Evolutionary conservation across 176 grass and related monocot species (phyloP), one percentile per base, ranked within the genome.

Genomic region (Neostapfia colusana): DNA sequence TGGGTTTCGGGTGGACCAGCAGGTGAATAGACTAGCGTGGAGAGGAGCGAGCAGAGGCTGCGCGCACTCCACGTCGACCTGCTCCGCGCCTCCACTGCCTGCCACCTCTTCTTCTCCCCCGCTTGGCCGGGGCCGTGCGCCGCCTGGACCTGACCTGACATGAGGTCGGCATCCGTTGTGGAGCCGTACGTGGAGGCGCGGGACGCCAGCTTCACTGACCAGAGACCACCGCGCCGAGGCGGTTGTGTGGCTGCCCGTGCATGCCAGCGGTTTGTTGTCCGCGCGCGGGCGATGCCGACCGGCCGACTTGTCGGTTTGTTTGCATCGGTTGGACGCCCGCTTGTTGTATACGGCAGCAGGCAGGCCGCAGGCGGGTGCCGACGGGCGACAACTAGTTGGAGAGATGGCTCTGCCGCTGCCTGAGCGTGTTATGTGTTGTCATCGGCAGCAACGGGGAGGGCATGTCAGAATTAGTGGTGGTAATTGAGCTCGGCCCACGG

Each of bases 31-130:
- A 39, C 24, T 7, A 1, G 69, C 21, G n/a, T 8, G 62, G 23
- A 9, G 5, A 41, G 28, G 21, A 31, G 3, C 2, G 35, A 21
- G 49, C 41, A 76, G 55, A 78, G 90, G 83, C 66, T 43, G 21
- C 27, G 48, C 28, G 75, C 66, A 20, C 67, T 84, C 83, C 86
- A 92, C 86, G 90, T 88, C 83, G 43, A 50, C 65, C 79, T 7
- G 0, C 74, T 55, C 55, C 54, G 8, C n/a, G 4, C 49, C 18
- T 1, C 18, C 18, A 5, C 49, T 31, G 31, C 31, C 31, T 31
- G 31, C 31, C 31, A n/a, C n/a, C n/a, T n/a, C n/a, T n/a, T n/a
- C 50, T 53, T 21, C 10, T 16, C 53, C 44, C 58, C 49, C 78
- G 18, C 67, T 74, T 37, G 79, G 53, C 56, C 8, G 11, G 44